Evolutionary conservation across 768 basidiomycete species (phyloP), one percentile per base, ranked within the genome.

Genomic region (Hortiboletus campestris): DNA sequence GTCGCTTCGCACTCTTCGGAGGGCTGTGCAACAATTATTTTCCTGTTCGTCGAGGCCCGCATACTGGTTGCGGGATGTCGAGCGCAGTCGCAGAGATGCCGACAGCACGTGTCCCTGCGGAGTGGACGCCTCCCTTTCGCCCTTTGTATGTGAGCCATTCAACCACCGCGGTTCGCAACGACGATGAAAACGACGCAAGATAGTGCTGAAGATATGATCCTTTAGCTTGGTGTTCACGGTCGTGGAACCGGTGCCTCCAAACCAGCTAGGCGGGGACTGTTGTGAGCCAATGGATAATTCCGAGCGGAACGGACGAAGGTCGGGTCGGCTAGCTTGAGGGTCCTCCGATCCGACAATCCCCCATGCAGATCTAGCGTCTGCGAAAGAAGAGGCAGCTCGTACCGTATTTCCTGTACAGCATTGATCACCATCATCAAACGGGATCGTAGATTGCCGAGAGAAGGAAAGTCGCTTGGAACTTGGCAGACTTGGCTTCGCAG

Each of bases 141-240:
- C 84, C 52, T 84, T 84, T 9, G 75, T 78, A 61, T 72, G 74
- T 25, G 74, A 67, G 40, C 72, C 76, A 11, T 75, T 73, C 28
- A 59, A 51, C 69, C 65, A 67, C 20, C 61, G 62, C n/a, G 64
- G 61, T 20, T 69, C 65, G 16, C 63, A 68, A 34, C 82, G 81
- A 60, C 83, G 81, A 38, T 81, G 79, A 55, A 93, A 82, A 55
- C 90, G 80, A 46, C 86, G 84, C 58, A 98, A 76, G 32, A 98
- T 85, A 17, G 91, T 89, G 57, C 84, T 89, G 68, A 99, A 96
- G 44, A 99, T 93, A 63, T 96, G 94, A 66, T 98, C 94, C 72
- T 94, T 95, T 55, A 99, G 76, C 69, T 84, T 91, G 38, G 89
- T 93, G 71, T 99, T 98, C 56, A 98, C 94, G 50, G 86, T 82